Evolutionary conservation across 2,329 filamentous ascomycete genomes (phyloP).

Genomic region (Phoma herbarum): DNA sequence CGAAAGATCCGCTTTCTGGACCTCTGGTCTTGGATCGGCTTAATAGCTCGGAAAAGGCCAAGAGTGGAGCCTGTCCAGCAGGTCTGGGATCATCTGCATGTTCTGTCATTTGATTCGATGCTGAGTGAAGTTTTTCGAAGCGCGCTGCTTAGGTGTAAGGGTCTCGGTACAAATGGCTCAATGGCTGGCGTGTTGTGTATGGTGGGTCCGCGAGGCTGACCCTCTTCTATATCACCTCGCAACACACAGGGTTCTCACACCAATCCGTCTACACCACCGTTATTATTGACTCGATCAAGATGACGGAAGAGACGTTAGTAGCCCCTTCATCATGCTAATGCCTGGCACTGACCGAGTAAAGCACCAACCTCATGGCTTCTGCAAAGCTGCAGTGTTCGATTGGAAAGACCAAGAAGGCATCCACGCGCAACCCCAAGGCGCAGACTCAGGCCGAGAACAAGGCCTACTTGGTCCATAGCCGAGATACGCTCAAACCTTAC

Average conservation of each 20-base stretch:
- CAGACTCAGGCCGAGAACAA: background rate
- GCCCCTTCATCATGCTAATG: too few relatives aligned
- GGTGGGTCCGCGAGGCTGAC: background rate
- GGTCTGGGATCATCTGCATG: too few relatives aligned
- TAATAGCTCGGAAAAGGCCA: too few relatives aligned
- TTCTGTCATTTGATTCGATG: background rate
- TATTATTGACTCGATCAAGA: too few relatives aligned
- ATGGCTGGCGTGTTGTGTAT: background rate
- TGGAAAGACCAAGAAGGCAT: background rate
- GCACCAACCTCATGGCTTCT: background rate
- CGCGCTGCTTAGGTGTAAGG: too few relatives aligned
- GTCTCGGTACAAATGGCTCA: background rate
- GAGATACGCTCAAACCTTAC: too few relatives aligned
- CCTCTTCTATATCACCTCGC: background rate
- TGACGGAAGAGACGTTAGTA: background rate
- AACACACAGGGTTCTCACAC: too few relatives aligned
- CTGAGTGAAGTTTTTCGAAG: background rate
- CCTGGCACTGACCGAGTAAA: background rate
- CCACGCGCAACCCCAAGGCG: background rate
- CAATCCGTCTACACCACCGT: too few relatives aligned
- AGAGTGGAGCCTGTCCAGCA: too few relatives aligned
- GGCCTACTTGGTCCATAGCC: too few relatives aligned
- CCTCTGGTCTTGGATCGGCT: too few relatives aligned
- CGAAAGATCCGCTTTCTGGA: too few relatives aligned
- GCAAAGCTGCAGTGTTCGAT: background rate